Conservation (phyloP, 257 asterid genomes). For the Prunella vulgaris region DNA sequence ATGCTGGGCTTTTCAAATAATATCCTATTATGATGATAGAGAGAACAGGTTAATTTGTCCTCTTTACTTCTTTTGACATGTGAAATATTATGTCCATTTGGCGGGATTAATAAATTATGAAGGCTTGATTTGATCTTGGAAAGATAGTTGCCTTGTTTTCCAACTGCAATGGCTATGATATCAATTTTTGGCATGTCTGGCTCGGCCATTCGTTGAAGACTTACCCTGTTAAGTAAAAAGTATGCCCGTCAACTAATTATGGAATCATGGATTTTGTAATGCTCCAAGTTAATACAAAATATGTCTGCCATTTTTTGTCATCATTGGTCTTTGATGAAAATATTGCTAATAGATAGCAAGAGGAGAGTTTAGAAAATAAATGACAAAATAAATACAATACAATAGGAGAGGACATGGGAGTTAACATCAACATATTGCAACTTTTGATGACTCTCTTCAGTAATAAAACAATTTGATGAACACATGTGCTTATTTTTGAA, state of each 20-base stretch:
- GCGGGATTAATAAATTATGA: background rate
- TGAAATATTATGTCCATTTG: background rate
- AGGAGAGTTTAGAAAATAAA: background rate
- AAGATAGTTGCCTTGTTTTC: background rate
- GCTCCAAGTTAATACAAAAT: background rate
- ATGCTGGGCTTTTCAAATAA: background rate
- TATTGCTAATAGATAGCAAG: background rate
- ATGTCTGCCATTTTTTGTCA: background rate
- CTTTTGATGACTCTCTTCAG: background rate
- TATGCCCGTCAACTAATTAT: background rate
- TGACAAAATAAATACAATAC: background rate
- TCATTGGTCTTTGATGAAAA: background rate
- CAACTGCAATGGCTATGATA: background rate
- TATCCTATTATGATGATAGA: background rate
- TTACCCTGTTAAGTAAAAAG: background rate
- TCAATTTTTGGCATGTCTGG: background rate
- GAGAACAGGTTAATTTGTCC: background rate
- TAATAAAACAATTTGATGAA: background rate
- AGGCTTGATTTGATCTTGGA: background rate
- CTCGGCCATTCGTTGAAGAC: background rate
- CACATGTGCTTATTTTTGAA: background rate
- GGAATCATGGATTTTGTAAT: background rate
- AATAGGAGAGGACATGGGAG: background rate
- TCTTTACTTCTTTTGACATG: background rate
- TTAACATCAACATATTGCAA: background rate